Evolutionary conservation across 129 eudicot species (phyloP).

Genomic region (Centrapalus pauciflorus): DNA sequence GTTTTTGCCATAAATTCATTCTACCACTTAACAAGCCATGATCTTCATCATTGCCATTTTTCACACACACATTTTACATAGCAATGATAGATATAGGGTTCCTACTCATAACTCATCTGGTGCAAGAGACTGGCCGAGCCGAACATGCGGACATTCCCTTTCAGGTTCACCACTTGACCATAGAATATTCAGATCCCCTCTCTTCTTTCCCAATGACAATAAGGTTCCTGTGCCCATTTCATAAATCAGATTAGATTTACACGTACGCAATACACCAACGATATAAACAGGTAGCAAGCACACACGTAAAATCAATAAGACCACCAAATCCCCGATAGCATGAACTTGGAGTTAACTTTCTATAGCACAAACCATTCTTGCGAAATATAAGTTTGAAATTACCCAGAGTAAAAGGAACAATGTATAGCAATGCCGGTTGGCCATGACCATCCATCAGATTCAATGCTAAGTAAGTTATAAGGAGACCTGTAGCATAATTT

Average conservation of each 20-base stretch:
- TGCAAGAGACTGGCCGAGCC: slow-evolving; percentile 33
- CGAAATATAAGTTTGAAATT: slow-evolving; percentile 15
- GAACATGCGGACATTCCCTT: slow-evolving; percentile 61
- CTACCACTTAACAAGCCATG: slow-evolving; percentile 23
- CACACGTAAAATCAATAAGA: too few species aligned
- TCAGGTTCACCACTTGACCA: slow-evolving; percentile 81
- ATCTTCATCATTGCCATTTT: slow-evolving; percentile 22
- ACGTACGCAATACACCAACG: too few species aligned
- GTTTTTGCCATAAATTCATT: slow-evolving; percentile 5
- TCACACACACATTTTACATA: slow-evolving; percentile 6
- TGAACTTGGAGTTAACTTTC: too few species aligned
- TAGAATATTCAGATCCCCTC: slow-evolving; percentile 62
- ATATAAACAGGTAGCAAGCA: too few species aligned
- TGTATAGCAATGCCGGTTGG: slow-evolving; percentile 86
- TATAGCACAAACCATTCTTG: too few species aligned
- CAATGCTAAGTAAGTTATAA: slow-evolving; percentile 66
- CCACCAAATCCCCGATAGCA: too few species aligned
- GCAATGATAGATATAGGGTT: too few species aligned
- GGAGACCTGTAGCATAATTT: slow-evolving; percentile 57
- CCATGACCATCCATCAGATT: slow-evolving; percentile 95
- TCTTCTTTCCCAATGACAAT: slow-evolving; percentile 52
- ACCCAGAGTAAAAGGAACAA: slow-evolving; percentile 83
- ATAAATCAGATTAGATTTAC: too few species aligned
- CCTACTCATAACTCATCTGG: slow-evolving; percentile 2
- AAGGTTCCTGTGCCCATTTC: slow-evolving; percentile 50